phyloP scores from a whole-genome alignment of 169 alveolate genomes.

The Plasmodium gallinaceum region DNA sequence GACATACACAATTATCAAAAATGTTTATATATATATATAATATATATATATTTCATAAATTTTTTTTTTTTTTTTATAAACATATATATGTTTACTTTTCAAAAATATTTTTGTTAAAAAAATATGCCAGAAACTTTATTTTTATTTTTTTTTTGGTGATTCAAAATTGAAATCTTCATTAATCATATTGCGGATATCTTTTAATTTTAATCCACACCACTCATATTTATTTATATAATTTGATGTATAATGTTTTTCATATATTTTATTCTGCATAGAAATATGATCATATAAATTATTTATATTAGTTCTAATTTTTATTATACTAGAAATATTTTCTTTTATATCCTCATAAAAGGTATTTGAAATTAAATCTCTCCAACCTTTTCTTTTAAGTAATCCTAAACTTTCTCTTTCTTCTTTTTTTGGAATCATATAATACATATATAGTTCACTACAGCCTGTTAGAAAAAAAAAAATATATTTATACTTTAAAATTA shows the following conservation, averaged over 20 bases:
- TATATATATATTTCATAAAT: not conserved
- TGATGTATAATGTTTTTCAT: constrained; percentile 66
- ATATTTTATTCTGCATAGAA: constrained; percentile 45
- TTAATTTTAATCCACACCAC: constrained; percentile 73
- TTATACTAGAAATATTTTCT: constrained; percentile 79
- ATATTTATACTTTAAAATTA: not conserved
- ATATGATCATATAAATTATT: constrained; percentile 37
- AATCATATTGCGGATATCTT: constrained; percentile 69
- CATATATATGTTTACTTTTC: not conserved
- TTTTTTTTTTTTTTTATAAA: not conserved
- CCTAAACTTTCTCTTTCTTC: constrained; percentile 83
- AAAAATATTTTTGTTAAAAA: not conserved
- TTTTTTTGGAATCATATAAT: constrained; percentile 85
- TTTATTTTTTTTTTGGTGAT: constrained; percentile 50
- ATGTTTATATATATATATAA: not conserved
- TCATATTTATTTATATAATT: constrained; percentile 66
- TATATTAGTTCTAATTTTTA: constrained; percentile 58
- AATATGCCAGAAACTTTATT: too few relatives aligned
- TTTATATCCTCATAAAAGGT: constrained; percentile 79
- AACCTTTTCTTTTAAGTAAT: constrained; percentile 81
- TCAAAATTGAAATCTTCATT: constrained; percentile 65
- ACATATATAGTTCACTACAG: constrained; percentile 87
- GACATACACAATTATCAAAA: too few relatives aligned
- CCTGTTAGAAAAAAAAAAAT: constrained; percentile 72
- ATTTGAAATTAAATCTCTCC: constrained; percentile 84